phyloP scores from a whole-genome alignment of 2,329 filamentous ascomycete species.

The Colletotrichum sp. region DNA sequence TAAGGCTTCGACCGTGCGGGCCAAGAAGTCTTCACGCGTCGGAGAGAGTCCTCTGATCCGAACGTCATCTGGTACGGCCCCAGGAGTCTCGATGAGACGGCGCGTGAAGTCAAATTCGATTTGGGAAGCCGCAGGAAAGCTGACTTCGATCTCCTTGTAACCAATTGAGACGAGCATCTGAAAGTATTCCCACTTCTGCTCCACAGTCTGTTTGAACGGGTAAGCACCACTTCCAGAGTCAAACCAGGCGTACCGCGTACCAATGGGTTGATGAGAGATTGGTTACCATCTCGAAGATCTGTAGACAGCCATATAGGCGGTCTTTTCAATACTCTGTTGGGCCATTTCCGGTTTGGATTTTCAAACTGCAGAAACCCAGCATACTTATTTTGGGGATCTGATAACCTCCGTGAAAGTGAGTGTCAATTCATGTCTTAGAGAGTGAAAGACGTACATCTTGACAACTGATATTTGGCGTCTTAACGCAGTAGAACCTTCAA shows the following conservation, averaged over 20 bases:
- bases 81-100: background rate
- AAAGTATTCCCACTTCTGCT: slow-evolving; percentile 7
- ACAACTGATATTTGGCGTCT: background rate
- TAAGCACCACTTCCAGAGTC: background rate
- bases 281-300: background rate
- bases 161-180: slow-evolving; percentile 4
- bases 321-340: background rate
- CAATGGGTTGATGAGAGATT: background rate
- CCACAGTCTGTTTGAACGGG: background rate
- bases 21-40: background rate
- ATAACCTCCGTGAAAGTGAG: background rate
- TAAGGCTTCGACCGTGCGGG: background rate
- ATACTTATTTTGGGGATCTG: background rate
- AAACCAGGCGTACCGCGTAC: background rate
- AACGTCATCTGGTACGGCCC: background rate
- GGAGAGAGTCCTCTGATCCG: background rate
- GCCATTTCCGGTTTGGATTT: background rate
- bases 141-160: background rate
- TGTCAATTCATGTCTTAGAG: background rate
- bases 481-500: background rate
- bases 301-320: background rate
- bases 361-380: background rate
- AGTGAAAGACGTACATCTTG: background rate
- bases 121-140: background rate
- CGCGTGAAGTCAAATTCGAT: slow-evolving; percentile 1